Conservation (phyloP, 495 filamentous ascomycete genomes). For the Aspergillus hancockii region DNA sequence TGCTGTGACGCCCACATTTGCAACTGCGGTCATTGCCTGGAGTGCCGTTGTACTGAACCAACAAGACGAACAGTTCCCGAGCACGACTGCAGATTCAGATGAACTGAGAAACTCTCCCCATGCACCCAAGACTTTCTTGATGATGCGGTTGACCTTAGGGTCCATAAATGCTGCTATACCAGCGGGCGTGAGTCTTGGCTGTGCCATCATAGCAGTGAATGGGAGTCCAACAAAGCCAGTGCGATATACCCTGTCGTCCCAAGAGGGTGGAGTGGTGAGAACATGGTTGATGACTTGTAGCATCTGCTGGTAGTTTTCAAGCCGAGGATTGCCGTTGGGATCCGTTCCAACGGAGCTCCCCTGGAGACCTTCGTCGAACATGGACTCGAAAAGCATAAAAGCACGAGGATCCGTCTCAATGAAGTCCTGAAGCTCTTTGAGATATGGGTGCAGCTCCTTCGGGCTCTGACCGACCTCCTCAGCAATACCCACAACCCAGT, state of each 20-base stretch:
- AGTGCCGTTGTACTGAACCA: constrained; percentile 56
- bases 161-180: constrained; percentile 64
- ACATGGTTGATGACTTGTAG: constrained; percentile 62
- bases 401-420: constrained; percentile 40
- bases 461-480: constrained; percentile 18
- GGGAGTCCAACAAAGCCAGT: constrained; percentile 65
- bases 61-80: constrained; percentile 46
- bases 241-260: constrained; percentile 46
- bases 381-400: constrained; percentile 39
- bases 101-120: constrained; percentile 62
- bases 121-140: constrained; percentile 63
- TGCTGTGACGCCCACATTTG: not conserved
- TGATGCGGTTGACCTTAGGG: constrained; percentile 60
- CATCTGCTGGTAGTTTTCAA: constrained; percentile 63
- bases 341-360: constrained; percentile 44
- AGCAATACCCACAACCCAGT: constrained; percentile 29
- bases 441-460: constrained; percentile 25
- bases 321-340: constrained; percentile 45
- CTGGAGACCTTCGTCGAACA: constrained; percentile 66
- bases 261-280: constrained; percentile 58
- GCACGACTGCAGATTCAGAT: constrained; percentile 55
- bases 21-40: constrained; percentile 33
- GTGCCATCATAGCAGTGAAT: constrained; percentile 65
- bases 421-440: constrained; percentile 38
- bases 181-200: constrained; percentile 65